Conservation (phyloP, 768 basidiomycete genomes). For the Leccinum variicolor region DNA sequence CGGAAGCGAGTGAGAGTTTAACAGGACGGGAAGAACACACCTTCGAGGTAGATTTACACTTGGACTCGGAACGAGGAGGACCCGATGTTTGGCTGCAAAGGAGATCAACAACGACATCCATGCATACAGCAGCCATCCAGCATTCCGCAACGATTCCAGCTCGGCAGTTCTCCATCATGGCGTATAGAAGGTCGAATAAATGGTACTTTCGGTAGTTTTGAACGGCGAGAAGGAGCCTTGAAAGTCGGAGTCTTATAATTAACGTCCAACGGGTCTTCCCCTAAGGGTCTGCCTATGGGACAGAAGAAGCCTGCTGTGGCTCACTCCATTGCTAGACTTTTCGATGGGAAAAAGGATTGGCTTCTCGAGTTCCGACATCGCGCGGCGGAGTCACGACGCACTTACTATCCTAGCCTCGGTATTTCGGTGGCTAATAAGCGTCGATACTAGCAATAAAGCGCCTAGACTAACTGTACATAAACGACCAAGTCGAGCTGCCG, state of each 20-base stretch:
- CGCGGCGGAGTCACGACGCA: too few species aligned
- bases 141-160: conserved; percentile 11
- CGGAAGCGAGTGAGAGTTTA: conserved; percentile 2
- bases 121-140: conserved; percentile 31
- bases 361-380: too few species aligned
- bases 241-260: conserved; percentile 26
- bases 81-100: conserved; percentile 32
- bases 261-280: conserved; percentile 32
- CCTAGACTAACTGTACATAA: too few species aligned
- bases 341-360: too few species aligned
- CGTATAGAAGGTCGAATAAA: not conserved
- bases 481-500: too few species aligned
- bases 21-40: not conserved
- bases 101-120: conserved; percentile 32
- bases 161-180: conserved; percentile 4
- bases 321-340: too few species aligned
- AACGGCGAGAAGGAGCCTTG: conserved; percentile 25
- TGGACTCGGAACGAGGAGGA: conserved; percentile 4
- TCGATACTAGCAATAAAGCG: too few species aligned
- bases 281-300: too few species aligned
- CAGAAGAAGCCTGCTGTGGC: too few species aligned
- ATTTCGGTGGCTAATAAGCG: too few species aligned
- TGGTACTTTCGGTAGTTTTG: conserved; percentile 21
- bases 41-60: not conserved
- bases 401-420: too few species aligned